phyloP scores from a whole-genome alignment of 306 rosid genomes.

The Cyclanthera cordifolia region DNA sequence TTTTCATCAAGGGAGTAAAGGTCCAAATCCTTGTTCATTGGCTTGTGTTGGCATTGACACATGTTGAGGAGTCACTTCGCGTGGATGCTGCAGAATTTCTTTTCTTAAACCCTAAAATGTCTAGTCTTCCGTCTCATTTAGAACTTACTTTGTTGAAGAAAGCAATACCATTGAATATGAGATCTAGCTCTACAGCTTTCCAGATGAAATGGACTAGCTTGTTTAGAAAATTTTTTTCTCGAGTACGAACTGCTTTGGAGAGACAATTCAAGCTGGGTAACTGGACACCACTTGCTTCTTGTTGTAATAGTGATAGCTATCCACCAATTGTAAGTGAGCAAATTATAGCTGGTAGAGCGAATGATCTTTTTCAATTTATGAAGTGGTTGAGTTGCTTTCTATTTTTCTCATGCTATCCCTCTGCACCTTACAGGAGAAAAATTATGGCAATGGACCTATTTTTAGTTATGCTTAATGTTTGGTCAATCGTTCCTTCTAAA shows the following conservation, averaged over 20 bases:
- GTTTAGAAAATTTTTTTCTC: constrained; percentile 78
- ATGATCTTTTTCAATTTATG: constrained; percentile 73
- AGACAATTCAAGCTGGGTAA: constrained; percentile 76
- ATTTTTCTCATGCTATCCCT: constrained; percentile 91
- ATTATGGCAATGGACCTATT: constrained; percentile 90
- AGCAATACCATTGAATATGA: constrained; percentile 89
- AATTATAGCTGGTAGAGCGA: constrained; percentile 41
- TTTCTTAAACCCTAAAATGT: constrained; percentile 81
- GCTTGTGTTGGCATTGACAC: constrained; percentile 82
- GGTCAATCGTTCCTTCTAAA: constrained; percentile 50
- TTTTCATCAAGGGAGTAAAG: constrained; percentile 62
- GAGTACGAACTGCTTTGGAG: constrained; percentile 90
- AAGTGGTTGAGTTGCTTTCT: constrained; percentile 93
- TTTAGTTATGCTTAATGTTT: constrained; percentile 63
- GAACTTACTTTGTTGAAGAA: constrained; percentile 75
- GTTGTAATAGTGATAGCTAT: constrained; percentile 20
- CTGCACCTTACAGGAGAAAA: constrained; percentile 96
- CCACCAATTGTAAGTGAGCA: constrained; percentile 30
- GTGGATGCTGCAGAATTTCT: constrained; percentile 90
- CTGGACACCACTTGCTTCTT: constrained; percentile 50
- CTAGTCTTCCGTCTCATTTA: constrained; percentile 84
- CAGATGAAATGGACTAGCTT: constrained; percentile 98
- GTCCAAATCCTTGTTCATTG: constrained; percentile 68
- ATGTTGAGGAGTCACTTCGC: constrained; percentile 84
- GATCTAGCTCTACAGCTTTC: constrained; percentile 86